Evolutionary conservation across 164 flowering plant genomes (phyloP), one percentile per base, ranked within the genome.

Genomic region (Akebia trifoliata): DNA sequence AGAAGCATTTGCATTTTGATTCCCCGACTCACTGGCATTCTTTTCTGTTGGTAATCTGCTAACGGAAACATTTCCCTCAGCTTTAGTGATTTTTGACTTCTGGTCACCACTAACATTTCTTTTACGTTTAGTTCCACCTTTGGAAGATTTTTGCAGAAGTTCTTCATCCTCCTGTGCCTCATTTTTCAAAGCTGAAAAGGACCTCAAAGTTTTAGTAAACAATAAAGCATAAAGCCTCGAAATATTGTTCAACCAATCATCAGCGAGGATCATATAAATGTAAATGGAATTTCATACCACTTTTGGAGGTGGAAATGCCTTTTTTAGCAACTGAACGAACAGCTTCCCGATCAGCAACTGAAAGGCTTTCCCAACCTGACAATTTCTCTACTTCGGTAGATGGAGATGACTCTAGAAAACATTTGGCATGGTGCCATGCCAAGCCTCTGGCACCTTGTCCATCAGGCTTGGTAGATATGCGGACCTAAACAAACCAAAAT

Each of bases 401-500:
- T 48, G 93, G 82, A 57, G 71, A 76, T 18, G 63, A 56, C 36
- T 82, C 80, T 68, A 84, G 6, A 74, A 80, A 86, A 72, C 99
- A 94, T 8, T 72, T 77, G 29, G 86, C 86, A 80, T 94, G 99
- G 65, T 94, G 81, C 99, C 99, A 94, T 22, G 88, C 69, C 71
- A 87, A 43, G 9, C 86, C 69, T 74, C 48, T 83, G 25, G 80
- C 52, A 44, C 85, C 79, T 72, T 75, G 78, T 66, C 84, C 89
- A 11, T 74, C 81, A 40, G 87, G 82, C 61, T 79, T 81, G 39
- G 78, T 64, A 24, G 87, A 83, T 34, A 90, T 72, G 22, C 97
- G 97, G 20, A 85, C 81, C 97, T 89, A 74, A 37, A 36, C 9
- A 59, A 46, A 45, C 11, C 24, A 49, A 14, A 64, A 46, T 10